Evolutionary conservation across 2,329 filamentous ascomycete species (phyloP), one percentile per base, ranked within the genome.

Genomic region (Sclerotinia minor): DNA sequence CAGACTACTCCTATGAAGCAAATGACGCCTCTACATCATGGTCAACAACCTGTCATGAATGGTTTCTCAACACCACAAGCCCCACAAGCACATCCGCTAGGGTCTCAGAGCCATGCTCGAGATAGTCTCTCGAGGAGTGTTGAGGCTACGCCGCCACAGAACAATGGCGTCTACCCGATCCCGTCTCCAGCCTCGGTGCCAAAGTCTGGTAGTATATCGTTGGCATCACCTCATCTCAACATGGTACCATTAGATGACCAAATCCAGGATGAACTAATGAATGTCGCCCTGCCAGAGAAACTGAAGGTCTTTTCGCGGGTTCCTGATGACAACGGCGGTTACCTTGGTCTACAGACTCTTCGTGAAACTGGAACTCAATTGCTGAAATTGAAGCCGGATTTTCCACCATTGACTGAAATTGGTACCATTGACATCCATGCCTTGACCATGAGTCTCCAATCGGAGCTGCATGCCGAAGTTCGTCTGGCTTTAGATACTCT

Each of bases 341-440:
- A 29, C 0, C 84, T 94, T 68, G 86, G 26, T 21, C 32, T 44
- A 11, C 9, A 9, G 19, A 35, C 26, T 64, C 47, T 64, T 2
- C 49, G 45, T 35, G 47, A 38, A 3, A 26, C 38, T 7, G 60
- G 35, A 7, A 76, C 74, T 7, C 89, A 90, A 6, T 83, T 97
- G 49, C 81, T 87, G 61, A 83, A 84, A 55, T 83, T 87, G 74
- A 91, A 89, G 74, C 92, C 94, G 0, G 89, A 91, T 67, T 83
- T 93, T 49, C 94, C 95, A 0, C 81, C 83, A 2, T 83, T 93
- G 24, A 81, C 85, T 29, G 94, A 98, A 73, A 83, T 98, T 64
- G 95, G 94, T 11, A 85, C 92, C 26, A 91, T 98, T 71, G 94
- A 99, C 75, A 89, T 98, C 38, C 90, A 94, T 72, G 93, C 94